Base-by-base conservation (phyloP, 768 basidiomycete species). In the Pleurotus sapidus region DNA sequence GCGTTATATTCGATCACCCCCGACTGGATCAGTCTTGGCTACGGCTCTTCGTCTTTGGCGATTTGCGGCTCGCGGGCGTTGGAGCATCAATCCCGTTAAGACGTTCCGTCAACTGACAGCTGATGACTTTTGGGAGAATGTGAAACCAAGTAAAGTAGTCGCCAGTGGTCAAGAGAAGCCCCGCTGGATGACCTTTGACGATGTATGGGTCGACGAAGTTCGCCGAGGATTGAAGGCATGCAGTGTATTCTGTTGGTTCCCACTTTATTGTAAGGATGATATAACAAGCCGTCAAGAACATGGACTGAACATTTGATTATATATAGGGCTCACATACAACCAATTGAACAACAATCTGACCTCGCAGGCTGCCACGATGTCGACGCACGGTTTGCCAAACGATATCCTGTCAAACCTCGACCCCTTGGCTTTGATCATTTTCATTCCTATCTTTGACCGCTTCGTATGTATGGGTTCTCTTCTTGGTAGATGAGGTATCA, bases 361-460 rank as follows among this genome's bases (percentile, higher is more conserved):
- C 1, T 90, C 90, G 4, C 88, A 90, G 69, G 90, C 90, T 20
- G 89, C 88, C 1, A 86, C 86, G 0, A 90, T 92, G 90, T 67
- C 67, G 6, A 84, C 84, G 0, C 74, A 89, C 60, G 87, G 88
- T 47, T 49, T 88, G 27, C 89, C 89, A 4, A 92, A 92, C 61
- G 90, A 92, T 61, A 77, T 92, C 40, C 68, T 92, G 56, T 88
- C 88, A 54, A 92, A 91, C 68, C 74, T 91, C 50, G 87, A 92
- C 63, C 90, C 91, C 4, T 70, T 92, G 54, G 83, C 87, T 4
- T 77, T 93, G 57, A 82, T 93, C 64, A 87, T 92, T 60, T 83
- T 82, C 64, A 89, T 89, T 56, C 88, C 88, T 24, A 75, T 90
- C 53, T 86, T 74, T 59, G 88, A 90, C 69, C 59, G 80, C 5